These are phyloP conservation scores for Aspergillus spinulosporus DNA, from an alignment of 2,329 filamentous ascomycete genomes.

Conservation along the genomic window DNA sequence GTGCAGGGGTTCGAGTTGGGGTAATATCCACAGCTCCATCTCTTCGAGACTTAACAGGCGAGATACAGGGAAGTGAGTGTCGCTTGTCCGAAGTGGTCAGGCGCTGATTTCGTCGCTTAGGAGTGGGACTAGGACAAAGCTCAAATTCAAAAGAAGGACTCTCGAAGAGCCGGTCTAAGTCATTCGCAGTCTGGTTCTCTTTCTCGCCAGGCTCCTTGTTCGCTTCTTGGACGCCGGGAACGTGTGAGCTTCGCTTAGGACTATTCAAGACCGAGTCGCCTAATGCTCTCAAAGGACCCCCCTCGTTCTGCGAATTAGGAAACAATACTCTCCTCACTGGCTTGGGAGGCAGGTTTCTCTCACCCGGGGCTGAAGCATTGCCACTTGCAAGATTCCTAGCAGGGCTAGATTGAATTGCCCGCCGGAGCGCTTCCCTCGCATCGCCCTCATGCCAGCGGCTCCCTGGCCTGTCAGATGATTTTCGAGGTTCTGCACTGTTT, in stretches of 20 bases:
- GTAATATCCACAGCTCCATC: constrained; percentile 23
- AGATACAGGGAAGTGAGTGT: constrained; percentile 40
- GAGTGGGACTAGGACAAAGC: constrained; percentile 55
- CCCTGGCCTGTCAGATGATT: constrained; percentile 33
- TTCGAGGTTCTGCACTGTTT: constrained; percentile 50
- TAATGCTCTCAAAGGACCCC: constrained; percentile 37
- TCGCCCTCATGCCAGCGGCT: constrained; percentile 40
- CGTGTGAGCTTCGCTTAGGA: constrained; percentile 50
- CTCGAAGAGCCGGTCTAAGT: constrained; percentile 67
- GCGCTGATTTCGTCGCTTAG: constrained; percentile 56
- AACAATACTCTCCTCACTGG: constrained; percentile 51
- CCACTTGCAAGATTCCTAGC: constrained; percentile 52
- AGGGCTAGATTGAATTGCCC: constrained; percentile 64
- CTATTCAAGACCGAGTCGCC: constrained; percentile 45
- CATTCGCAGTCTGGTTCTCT: constrained; percentile 55
- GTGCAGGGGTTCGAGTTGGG: constrained; percentile 35
- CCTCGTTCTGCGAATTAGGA: constrained; percentile 39
- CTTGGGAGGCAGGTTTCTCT: constrained; percentile 58
- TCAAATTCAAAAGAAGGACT: constrained; percentile 54
- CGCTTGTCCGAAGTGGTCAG: constrained; percentile 40
- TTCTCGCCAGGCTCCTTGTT: constrained; percentile 53
- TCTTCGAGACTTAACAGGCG: constrained; percentile 30
- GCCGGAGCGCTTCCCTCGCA: constrained; percentile 49
- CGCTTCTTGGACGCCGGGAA: constrained; percentile 34
- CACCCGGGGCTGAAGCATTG: constrained; percentile 40